Conservation (phyloP, 2,329 filamentous ascomycete species). For the Curvularia sp. region DNA sequence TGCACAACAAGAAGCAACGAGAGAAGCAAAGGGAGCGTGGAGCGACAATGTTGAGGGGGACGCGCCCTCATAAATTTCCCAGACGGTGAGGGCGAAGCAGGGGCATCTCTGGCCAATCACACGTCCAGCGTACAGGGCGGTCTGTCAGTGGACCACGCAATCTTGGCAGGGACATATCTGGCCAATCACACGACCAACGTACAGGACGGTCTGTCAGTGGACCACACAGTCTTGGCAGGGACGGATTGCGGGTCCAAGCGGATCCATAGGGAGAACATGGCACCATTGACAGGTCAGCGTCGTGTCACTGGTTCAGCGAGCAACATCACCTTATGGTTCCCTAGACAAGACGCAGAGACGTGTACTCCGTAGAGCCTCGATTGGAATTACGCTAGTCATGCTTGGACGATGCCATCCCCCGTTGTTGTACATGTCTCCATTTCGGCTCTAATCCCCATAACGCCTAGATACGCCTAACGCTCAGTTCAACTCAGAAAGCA, state of each 20-base stretch:
- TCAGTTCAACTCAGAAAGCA: conserved; percentile 3
- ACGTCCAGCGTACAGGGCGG: conserved; percentile 23
- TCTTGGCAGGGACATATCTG: conserved; percentile 34
- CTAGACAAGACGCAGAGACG: background rate
- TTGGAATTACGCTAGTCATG: conserved; percentile 10
- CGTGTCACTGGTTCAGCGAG: conserved; percentile 29
- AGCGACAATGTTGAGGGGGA: conserved; percentile 23
- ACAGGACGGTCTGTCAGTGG: conserved; percentile 25
- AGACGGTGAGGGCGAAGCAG: conserved; percentile 23
- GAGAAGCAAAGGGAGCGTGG: conserved; percentile 5
- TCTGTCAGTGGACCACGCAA: conserved; percentile 14
- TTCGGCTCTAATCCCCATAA: conserved; percentile 26
- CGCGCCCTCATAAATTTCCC: conserved; percentile 40
- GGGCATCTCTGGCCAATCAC: conserved; percentile 26
- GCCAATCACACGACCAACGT: conserved; percentile 17
- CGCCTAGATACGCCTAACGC: conserved; percentile 17
- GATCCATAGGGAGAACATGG: conserved; percentile 23
- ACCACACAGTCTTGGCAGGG: conserved; percentile 29
- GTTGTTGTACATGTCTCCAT: conserved; percentile 24
- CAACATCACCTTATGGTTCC: conserved; percentile 4
- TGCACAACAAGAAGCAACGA: conserved; percentile 17
- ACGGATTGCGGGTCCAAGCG: conserved; percentile 20
- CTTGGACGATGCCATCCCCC: conserved; percentile 9
- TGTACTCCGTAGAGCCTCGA: background rate
- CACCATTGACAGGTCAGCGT: conserved; percentile 35